These are phyloP conservation scores for Orychophragmus violaceus DNA, from an alignment of 345 rosid species.

Conservation along the genomic window DNA sequence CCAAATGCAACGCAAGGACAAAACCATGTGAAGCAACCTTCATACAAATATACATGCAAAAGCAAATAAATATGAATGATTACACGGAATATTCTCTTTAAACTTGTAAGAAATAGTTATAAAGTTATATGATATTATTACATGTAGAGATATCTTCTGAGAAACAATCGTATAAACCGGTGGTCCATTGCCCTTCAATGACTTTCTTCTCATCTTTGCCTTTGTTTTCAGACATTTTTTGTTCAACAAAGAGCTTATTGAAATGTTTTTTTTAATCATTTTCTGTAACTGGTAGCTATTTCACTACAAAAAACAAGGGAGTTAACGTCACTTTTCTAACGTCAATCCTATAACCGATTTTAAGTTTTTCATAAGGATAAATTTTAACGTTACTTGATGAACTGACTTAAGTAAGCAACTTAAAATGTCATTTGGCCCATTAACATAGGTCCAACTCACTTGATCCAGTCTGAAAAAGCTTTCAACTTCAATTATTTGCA, in stretches of 20 bases:
- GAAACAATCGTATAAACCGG: slow-evolving; percentile 47
- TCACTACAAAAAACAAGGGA: too few species aligned
- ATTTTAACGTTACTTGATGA: too few species aligned
- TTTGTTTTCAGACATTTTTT: slow-evolving; percentile 6
- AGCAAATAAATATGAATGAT: background rate
- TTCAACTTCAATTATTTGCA: too few species aligned
- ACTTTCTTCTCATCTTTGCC: slow-evolving; percentile 7
- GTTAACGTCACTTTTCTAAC: too few species aligned
- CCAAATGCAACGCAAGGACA: slow-evolving; percentile 58
- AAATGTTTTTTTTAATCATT: background rate
- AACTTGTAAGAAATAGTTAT: background rate
- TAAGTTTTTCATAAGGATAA: too few species aligned
- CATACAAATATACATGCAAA: background rate
- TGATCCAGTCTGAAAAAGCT: too few species aligned
- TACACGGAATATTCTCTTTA: background rate
- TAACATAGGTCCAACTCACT: too few species aligned
- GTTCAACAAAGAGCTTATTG: background rate
- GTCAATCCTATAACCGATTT: too few species aligned
- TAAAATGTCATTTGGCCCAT: too few species aligned
- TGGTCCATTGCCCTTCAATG: slow-evolving; percentile 47
- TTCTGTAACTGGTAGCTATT: background rate
- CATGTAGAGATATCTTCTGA: slow-evolving; percentile 44
- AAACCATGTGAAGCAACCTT: slow-evolving; percentile 44
- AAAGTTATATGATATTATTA: slow-evolving; percentile 15
- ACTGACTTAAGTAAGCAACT: too few species aligned